Conservation (phyloP, 371 early-diverging fungal species). For the Basidiobolus heterosporus region DNA sequence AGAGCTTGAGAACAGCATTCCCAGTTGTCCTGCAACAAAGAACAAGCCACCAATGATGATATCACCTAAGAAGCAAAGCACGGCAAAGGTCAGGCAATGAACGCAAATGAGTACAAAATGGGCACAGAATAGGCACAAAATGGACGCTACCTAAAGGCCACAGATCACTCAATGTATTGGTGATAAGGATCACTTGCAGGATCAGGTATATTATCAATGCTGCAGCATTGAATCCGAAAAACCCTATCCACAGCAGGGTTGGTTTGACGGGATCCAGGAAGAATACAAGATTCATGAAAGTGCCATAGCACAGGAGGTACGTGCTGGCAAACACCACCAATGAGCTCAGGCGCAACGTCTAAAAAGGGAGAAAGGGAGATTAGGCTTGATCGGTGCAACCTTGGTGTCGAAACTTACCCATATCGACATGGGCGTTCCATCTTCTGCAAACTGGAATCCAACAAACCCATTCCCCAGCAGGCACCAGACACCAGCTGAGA, state of each 20-base stretch:
- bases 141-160: constrained; percentile 70
- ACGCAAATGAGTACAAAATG: not conserved
- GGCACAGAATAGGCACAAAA: not conserved
- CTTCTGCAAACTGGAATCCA: constrained; percentile 91
- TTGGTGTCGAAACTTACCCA: constrained; percentile 63
- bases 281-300: constrained; percentile 9
- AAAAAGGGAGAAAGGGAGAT: constrained; percentile 72
- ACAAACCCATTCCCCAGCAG: constrained; percentile 87
- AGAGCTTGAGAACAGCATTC: constrained; percentile 52
- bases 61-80: constrained; percentile 31
- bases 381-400: constrained; percentile 51
- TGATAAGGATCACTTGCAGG: constrained; percentile 77
- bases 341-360: constrained; percentile 14
- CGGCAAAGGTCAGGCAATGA: not conserved
- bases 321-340: constrained; percentile 2
- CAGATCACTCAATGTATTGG: constrained; percentile 83
- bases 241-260: constrained; percentile 65
- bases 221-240: constrained; percentile 70
- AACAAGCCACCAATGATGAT: constrained; percentile 76
- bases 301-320: too few species aligned
- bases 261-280: constrained; percentile 43
- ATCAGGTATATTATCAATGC: constrained; percentile 71
- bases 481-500: constrained; percentile 76
- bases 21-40: constrained; percentile 68
- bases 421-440: constrained; percentile 77